A percentile compares a stretch with the other conserved stretches of the same genome.
Evolutionary conservation across 371 early-diverging fungal species (phyloP).

Genomic region (Apophysomyces sp.): DNA sequence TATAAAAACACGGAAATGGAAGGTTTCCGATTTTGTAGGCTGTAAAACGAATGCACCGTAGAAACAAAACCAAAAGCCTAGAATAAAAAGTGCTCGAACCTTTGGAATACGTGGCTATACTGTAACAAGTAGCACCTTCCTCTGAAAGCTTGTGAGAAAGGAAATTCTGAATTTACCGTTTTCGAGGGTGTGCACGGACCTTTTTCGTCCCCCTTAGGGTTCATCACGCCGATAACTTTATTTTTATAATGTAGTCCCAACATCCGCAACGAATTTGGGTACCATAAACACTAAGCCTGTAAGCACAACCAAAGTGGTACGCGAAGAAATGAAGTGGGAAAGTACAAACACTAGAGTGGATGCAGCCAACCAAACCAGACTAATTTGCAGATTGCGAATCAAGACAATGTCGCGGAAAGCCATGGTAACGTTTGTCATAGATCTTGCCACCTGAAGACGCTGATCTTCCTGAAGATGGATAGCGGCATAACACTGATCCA

Average conservation of each 20-base stretch:
- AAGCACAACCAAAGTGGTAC: background rate
- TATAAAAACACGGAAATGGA: no score
- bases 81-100: no score
- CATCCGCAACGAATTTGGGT: background rate
- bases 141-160: no score
- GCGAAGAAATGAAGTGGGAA: background rate
- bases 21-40: no score
- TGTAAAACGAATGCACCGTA: no score
- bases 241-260: background rate
- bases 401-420: background rate
- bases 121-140: no score
- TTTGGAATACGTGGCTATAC: no score
- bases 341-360: background rate
- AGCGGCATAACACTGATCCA: background rate
- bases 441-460: background rate
- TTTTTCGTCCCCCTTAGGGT: no score
- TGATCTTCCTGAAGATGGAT: background rate
- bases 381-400: background rate
- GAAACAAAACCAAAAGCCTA: no score
- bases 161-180: no score
- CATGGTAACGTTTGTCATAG: background rate
- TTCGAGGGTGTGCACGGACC: no score
- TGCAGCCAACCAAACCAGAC: background rate
- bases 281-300: background rate
- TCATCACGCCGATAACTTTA: no score